Base-by-base conservation (phyloP, 768 basidiomycete species). In the Pleurotus salmoneostramineus region DNA sequence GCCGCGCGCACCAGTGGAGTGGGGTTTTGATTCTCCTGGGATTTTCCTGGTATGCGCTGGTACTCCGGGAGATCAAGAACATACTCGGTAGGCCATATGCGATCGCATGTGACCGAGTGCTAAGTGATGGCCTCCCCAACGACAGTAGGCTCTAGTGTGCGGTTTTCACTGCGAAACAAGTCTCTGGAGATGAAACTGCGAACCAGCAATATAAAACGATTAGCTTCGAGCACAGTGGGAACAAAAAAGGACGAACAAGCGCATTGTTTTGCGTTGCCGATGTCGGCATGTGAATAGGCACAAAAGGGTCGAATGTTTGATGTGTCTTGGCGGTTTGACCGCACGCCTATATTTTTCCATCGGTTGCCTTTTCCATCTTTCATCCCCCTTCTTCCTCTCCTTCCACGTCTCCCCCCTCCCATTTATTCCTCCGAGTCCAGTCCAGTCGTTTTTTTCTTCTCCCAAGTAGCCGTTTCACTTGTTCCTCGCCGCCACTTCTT, bases 341-440 rank as follows among this genome's bases (percentile, higher is more conserved):
- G 21, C 40, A 43, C 50, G 52, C 52, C 31, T 55, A 55, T 55
- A 55, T 55, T 55, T 55, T 55, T 55, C 52, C 52, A 55, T 55
- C 40, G 36, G 52, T 35, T 3, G 15, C 48, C 27, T 43, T 55
- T 37, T 43, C n/a, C 35, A 40, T 4, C 36, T n/a, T 52, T 31
- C 36, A 55, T 55, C 40, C 52, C 52, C 52, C 52, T 55, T 43
- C 52, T 5, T 42, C 40, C 40, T 31, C 52, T 55, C 14, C 52
- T 32, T 42, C 52, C 36, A 42, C 52, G 5, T 55, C 52, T 42
- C 52, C 52, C 40, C 37, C 15, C 17, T 55, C 52, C 40, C 52
- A 40, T 55, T 55, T 55, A 55, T 55, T 55, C 52, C 32, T 55
- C 52, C 52, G 52, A 55, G 52, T 55, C 52, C 50, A 51, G 50